phyloP scores from a whole-genome alignment of 2,329 filamentous ascomycete species.

The Sphaerostilbella broomeana region DNA sequence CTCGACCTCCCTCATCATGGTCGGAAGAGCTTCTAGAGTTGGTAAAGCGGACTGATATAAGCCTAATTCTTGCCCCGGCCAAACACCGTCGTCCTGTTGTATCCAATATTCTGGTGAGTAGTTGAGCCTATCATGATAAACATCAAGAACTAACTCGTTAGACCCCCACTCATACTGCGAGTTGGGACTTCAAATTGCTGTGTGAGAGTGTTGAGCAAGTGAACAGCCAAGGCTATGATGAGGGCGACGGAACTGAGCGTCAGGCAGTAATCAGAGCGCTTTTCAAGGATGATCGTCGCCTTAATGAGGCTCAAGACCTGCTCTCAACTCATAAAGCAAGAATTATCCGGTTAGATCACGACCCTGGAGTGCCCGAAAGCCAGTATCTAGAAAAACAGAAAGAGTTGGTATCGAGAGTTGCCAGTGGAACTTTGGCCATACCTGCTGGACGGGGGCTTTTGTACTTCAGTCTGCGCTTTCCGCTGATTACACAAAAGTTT shows the following conservation, averaged over 20 bases:
- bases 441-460: constrained; percentile 81
- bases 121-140: not conserved
- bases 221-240: constrained; percentile 58
- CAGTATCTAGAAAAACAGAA: constrained; percentile 90
- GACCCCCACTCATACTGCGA: constrained; percentile 57
- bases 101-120: constrained; percentile 38
- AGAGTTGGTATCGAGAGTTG: constrained; percentile 77
- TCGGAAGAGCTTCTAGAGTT: constrained; percentile 62
- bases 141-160: constrained; percentile 27
- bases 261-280: constrained; percentile 77
- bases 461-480: constrained; percentile 79
- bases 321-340: constrained; percentile 81
- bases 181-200: constrained; percentile 71
- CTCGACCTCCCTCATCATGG: constrained; percentile 75
- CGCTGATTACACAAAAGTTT: constrained; percentile 87
- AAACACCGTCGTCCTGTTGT: constrained; percentile 25
- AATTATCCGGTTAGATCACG: constrained; percentile 66
- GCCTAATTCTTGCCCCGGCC: constrained; percentile 50
- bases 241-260: constrained; percentile 75
- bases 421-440: constrained; percentile 80
- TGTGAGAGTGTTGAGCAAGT: constrained; percentile 60
- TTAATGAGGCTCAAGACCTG: constrained; percentile 76
- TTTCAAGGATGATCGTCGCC: constrained; percentile 84
- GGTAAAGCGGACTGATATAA: constrained; percentile 76
- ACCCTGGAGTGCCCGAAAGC: constrained; percentile 75